Conservation (phyloP, 2,329 filamentous ascomycete genomes). For the Ceratocystis papillata region DNA sequence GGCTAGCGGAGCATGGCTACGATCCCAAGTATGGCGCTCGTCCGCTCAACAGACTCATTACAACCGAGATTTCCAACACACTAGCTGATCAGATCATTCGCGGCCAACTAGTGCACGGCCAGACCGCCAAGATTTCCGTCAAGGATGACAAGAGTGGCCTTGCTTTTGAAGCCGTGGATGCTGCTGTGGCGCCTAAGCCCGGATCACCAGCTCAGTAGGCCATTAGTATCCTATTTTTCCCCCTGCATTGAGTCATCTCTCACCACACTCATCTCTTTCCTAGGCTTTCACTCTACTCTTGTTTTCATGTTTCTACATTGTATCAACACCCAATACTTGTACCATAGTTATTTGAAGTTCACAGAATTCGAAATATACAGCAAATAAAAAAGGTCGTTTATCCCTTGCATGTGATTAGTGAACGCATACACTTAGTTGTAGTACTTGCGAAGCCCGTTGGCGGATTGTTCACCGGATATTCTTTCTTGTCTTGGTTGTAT, state of each 20-base stretch:
- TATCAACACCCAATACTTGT: neutral
- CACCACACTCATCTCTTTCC: neutral
- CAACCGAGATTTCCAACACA: conserved; percentile 77
- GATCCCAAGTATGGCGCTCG: conserved; percentile 85
- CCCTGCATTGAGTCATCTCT: neutral
- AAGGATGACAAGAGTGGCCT: conserved; percentile 35
- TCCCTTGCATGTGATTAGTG: too few species aligned
- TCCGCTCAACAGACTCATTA: conserved; percentile 81
- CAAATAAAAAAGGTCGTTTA: neutral
- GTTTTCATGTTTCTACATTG: neutral
- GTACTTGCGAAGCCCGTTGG: too few species aligned
- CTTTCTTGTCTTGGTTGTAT: too few species aligned
- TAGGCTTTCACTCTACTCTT: neutral
- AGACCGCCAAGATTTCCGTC: conserved; percentile 60
- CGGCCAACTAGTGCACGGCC: conserved; percentile 65
- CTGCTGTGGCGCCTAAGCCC: neutral
- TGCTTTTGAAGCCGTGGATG: conserved; percentile 14
- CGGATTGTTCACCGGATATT: too few species aligned
- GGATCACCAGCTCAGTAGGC: neutral
- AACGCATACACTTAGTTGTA: too few species aligned
- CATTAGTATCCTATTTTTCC: neutral
- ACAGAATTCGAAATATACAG: conserved; percentile 8
- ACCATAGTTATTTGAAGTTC: conserved; percentile 5
- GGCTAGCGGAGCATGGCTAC: conserved; percentile 83
- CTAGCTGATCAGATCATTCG: conserved; percentile 87